Base-by-base conservation (phyloP, 1,284 basidiomycete genomes). In the Neonothopanus nambi region DNA sequence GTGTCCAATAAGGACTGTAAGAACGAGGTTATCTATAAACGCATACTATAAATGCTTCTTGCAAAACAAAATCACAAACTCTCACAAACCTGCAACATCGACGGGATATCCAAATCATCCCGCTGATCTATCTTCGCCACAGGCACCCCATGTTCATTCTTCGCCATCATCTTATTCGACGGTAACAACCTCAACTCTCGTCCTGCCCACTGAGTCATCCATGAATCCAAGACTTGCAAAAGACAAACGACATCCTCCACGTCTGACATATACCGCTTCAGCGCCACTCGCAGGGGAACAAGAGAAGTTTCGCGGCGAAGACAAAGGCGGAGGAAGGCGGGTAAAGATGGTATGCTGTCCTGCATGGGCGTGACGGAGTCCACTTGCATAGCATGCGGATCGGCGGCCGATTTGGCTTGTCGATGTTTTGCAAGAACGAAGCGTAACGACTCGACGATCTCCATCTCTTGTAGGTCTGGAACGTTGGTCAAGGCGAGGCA, bases 1-100 rank as follows among this genome's bases (percentile, higher is more conserved):
- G 87, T 77, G 65, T 91, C 89, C 21, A 91, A 72, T 51, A 89
- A 63, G 5, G 75, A 72, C 66, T 86, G 83, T 7, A 85, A 63
- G 70, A 90, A 87, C 48, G 26, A 42, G 2, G 48, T 18, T 39
- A 24, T 28, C 41, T 23, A 24, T 17, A 9, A n/a, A n/a, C n/a
- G n/a, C n/a, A n/a, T n/a, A n/a, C n/a, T n/a, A n/a, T n/a, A n/a
- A n/a, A n/a, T n/a, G n/a, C n/a, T n/a, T n/a, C n/a, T n/a, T n/a
- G n/a, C n/a, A n/a, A n/a, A n/a, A n/a, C n/a, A n/a, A n/a, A n/a
- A n/a, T n/a, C n/a, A 49, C 50, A 26, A 21, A n/a, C 23, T 2
- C 18, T 4, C n/a, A n/a, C n/a, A n/a, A 57, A 83, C 82, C 70
- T 84, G 81, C 45, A 75, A 64, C 24, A 87, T 67, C 0, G 77